Percentiles rank a stretch among this genome's conserved stretches.
Conservation (phyloP, 2,329 filamentous ascomycete species). For the Exophiala sideris region DNA sequence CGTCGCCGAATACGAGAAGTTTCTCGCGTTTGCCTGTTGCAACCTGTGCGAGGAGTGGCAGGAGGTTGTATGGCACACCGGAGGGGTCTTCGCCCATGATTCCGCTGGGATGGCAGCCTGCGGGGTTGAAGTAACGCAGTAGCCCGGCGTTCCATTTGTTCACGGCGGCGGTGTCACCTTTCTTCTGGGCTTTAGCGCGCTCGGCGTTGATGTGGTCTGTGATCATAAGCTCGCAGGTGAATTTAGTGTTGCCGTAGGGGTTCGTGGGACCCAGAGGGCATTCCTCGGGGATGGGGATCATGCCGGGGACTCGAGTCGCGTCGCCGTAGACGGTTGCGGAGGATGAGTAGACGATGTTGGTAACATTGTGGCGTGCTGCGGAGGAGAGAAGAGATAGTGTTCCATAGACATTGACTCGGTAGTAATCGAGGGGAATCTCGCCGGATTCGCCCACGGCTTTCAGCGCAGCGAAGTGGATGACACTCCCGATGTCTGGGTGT, state of each 20-base stretch:
- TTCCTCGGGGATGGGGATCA: slow-evolving; percentile 97
- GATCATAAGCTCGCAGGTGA: slow-evolving; percentile 86
- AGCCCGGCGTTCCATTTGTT: slow-evolving; percentile 91
- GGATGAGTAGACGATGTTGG: slow-evolving; percentile 97
- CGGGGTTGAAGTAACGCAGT: slow-evolving; percentile 96
- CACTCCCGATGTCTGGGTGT: slow-evolving; percentile 92
- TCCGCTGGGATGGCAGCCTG: slow-evolving; percentile 87
- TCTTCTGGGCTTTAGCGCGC: slow-evolving; percentile 77
- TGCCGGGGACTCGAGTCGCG: slow-evolving; percentile 89
- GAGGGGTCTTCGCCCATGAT: slow-evolving; percentile 98
- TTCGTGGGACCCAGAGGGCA: slow-evolving; percentile 97
- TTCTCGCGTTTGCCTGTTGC: slow-evolving; percentile 93
- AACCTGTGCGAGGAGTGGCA: slow-evolving; percentile 91
- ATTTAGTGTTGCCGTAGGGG: slow-evolving; percentile 96
- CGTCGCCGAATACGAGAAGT: slow-evolving; percentile 89
- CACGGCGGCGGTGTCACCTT: slow-evolving; percentile 65
- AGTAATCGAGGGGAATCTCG: slow-evolving; percentile 95
- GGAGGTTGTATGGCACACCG: slow-evolving; percentile 91
- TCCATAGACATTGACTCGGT: slow-evolving; percentile 92
- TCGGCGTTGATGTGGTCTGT: slow-evolving; percentile 85
- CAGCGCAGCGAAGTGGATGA: slow-evolving; percentile 96
- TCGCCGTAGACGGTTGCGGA: slow-evolving; percentile 98
- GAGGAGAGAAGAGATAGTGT: slow-evolving; percentile 80
- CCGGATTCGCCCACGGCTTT: slow-evolving; percentile 97
- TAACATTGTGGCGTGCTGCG: slow-evolving; percentile 86